A percentile compares a stretch with the other conserved stretches of the same genome.
phyloP scores from a whole-genome alignment of 306 rosid species.

The Gynostemma pentaphyllum region DNA sequence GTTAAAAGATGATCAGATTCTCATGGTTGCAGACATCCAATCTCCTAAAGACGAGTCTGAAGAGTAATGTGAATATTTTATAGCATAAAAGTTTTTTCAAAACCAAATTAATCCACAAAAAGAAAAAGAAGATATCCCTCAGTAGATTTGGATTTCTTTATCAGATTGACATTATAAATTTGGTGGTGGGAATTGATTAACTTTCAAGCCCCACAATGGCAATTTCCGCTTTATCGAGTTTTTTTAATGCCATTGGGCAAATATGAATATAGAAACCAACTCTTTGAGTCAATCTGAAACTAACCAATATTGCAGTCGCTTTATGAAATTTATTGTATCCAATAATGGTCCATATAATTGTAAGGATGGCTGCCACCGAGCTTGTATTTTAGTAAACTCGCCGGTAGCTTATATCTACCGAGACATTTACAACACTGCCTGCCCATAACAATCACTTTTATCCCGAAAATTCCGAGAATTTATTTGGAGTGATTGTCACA shows the following conservation, averaged over 20 bases:
- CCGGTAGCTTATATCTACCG: neutral
- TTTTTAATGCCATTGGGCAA: neutral
- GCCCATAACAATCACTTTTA: neutral
- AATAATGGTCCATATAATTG: neutral
- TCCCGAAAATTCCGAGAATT: too few relatives aligned
- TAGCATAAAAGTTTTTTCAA: neutral
- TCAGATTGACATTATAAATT: neutral
- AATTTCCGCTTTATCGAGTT: neutral
- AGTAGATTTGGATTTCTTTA: conserved; percentile 3
- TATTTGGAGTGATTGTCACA: too few relatives aligned
- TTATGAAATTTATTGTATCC: neutral
- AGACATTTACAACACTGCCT: conserved; percentile 3
- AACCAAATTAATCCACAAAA: neutral
- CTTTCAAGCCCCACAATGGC: neutral
- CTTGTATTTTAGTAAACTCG: neutral
- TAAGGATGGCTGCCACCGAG: neutral
- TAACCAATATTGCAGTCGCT: neutral
- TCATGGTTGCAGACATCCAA: conserved; percentile 46
- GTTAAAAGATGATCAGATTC: conserved; percentile 23
- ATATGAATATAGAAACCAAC: conserved; percentile 3
- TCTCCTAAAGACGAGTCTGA: conserved; percentile 21
- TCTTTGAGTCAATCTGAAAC: neutral
- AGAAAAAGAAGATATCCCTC: neutral
- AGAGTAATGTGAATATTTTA: conserved; percentile 23
- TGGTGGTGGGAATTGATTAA: neutral